phyloP scores from a whole-genome alignment of 345 rosid species.

The Populus davidiana region DNA sequence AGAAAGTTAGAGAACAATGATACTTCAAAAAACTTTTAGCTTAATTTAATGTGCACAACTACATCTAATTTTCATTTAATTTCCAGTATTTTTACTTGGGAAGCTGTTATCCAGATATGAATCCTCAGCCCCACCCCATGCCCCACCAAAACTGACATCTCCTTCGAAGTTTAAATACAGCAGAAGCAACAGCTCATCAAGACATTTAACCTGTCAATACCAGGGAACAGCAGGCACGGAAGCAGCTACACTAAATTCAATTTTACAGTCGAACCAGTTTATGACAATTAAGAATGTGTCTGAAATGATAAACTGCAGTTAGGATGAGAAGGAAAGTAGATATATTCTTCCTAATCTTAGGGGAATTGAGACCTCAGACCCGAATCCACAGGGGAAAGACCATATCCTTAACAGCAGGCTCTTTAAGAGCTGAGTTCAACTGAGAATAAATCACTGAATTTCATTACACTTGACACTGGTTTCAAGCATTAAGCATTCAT shows the following conservation, averaged over 20 bases:
- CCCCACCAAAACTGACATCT: not conserved
- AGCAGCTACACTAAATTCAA: constrained; percentile 1
- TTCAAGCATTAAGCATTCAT: not conserved
- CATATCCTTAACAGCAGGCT: not conserved
- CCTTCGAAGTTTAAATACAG: no score
- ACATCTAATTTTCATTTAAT: not conserved
- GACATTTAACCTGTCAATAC: not conserved
- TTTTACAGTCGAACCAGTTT: not conserved
- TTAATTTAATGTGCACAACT: not conserved
- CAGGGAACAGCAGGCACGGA: not conserved
- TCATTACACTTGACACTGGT: not conserved
- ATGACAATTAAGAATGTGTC: no score
- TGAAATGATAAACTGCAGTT: not conserved
- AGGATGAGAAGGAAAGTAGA: not conserved
- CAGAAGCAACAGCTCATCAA: not conserved
- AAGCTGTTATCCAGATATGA: not conserved
- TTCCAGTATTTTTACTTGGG: not conserved
- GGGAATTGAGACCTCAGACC: not conserved
- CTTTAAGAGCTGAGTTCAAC: not conserved
- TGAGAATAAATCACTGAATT: not conserved
- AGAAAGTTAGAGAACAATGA: constrained; percentile 11
- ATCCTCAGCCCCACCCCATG: not conserved
- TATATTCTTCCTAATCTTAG: not conserved
- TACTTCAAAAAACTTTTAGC: no score
- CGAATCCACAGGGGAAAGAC: not conserved